Base-by-base conservation (phyloP, 2,329 filamentous ascomycete genomes). In the Parafenestella ontariensis region DNA sequence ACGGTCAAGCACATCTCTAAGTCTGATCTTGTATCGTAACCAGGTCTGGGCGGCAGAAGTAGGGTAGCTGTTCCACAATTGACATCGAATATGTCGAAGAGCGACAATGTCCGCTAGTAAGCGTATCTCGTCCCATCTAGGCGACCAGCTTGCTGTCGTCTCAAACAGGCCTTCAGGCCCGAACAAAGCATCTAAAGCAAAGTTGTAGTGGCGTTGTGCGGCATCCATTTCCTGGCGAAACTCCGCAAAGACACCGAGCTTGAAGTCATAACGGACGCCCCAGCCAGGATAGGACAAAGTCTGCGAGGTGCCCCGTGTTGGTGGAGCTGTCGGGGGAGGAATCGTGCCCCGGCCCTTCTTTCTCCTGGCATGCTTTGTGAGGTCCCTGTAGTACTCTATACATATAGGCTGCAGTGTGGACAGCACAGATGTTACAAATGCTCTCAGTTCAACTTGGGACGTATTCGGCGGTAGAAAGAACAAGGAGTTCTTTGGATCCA, bases 231-330 rank as follows among this genome's bases (percentile, higher is more conserved):
- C 95, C 70, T 96, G 91, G 8, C 95, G 86, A 63, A 96, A 97
- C 70, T 98, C 94, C 24, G 93, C 91, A 70, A 98, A 91, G 0
- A 96, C 82, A 6, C 89, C 94, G 17, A 93, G 83, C 73, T 99
- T 99, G 79, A 96, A 92, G 69, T 99, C 94, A 75, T 97, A 97
- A 15, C 94, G 88, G 48, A 96, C 89, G 68, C 92, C 92, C 95
- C 94, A 99, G 3, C 91, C 93, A 37, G 92, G 87, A 9, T 89
- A 81, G 1, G 92, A 90, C n/a, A 97, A 77, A 0, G 90, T 91
- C 68, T 95, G 90, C 1, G 92, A 96, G 1, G 91, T 96, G 24
- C 91, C 91, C 18, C 84, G 87, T 0, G 91, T 94, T 1, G 92
- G 91, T 4, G 92, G 91, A 28, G 91, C 83, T 6, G 92, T 94